Base-by-base conservation (phyloP, 164 flowering plant genomes). In the Platanus orientalis region DNA sequence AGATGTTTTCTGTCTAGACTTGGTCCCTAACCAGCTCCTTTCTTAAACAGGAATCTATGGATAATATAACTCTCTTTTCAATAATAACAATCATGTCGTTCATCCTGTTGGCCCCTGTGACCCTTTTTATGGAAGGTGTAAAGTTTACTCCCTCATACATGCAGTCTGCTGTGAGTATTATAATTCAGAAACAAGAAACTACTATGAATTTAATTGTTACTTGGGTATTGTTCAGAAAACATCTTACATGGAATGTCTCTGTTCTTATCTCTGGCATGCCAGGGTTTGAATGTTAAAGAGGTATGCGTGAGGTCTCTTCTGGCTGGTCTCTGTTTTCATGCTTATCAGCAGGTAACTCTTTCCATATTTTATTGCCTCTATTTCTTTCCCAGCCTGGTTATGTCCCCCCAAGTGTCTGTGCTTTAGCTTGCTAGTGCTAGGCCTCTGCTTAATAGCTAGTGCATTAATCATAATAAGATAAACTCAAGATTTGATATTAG, bases 261-360 rank as follows among this genome's bases (percentile, higher is more conserved):
- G 28, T 67, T 44, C 2, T 25, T 60, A 64, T 21, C 25, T 20
- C 27, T 64, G 19, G 45, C n/a, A 20, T 44, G 59, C 19, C 77
- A 92, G 97, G 97, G 97, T 36, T 65, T 95, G 79, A 81, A 88
- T 81, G 77, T 87, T 36, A 73, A 64, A 48, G 78, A 89, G 69
- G 17, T 95, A 6, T 80, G 73, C 66, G 62, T 51, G 20, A 83
- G 83, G 77, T 79, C 94, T 61, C 75, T 95, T 61, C 2, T 92
- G 12, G 96, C 97, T 63, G 95, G 91, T 23, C 80, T 95, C 47
- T 92, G 96, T 78, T 95, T 88, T 84, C 97, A 95, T 76, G 97
- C 97, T 42, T 95, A 92, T 75, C 99, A 95, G 78, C 99, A 95
- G 91, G 97, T 89, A 24, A 65, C 71, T 20, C 47, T 53, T 63